A percentile compares a stretch with the other conserved stretches of the same genome.
Conservation (phyloP, 2,329 filamentous ascomycete species). For the Proliferodiscus dingleyae region DNA sequence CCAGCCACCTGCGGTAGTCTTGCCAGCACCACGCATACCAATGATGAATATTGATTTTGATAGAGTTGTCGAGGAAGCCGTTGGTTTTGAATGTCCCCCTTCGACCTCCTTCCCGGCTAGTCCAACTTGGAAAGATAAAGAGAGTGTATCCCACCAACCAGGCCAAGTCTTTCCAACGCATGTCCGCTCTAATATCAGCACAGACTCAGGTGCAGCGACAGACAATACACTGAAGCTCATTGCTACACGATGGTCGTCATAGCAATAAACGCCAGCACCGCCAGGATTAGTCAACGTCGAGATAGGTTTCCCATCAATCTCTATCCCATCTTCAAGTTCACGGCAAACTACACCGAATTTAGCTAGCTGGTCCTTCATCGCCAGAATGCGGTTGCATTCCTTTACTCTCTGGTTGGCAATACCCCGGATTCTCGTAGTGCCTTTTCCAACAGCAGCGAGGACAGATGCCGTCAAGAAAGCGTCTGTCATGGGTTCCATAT, state of each 20-base stretch:
- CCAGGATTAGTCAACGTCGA: conserved; percentile 48
- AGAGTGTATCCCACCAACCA: conserved; percentile 93
- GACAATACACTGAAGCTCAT: conserved; percentile 97
- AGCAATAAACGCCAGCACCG: conserved; percentile 74
- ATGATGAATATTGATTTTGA: conserved; percentile 80
- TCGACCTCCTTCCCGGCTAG: conserved; percentile 64
- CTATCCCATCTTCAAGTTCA: conserved; percentile 93
- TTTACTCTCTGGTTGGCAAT: conserved; percentile 98
- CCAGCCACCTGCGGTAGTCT: conserved; percentile 90
- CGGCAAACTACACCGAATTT: conserved; percentile 87
- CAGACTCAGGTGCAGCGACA: conserved; percentile 62
- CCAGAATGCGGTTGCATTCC: conserved; percentile 92
- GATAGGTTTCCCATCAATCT: conserved; percentile 53
- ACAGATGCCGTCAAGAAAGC: conserved; percentile 95
- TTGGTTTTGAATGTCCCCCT: conserved; percentile 33
- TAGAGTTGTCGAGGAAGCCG: conserved; percentile 36
- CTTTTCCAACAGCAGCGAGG: conserved; percentile 80
- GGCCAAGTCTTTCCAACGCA: conserved; percentile 98
- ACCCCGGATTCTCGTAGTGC: conserved; percentile 80
- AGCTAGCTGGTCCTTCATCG: conserved; percentile 90
- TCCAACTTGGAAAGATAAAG: conserved; percentile 68
- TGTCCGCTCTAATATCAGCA: conserved; percentile 80
- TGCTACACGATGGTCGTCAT: conserved; percentile 94
- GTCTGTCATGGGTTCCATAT: conserved; percentile 99
- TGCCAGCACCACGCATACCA: conserved; percentile 94